These are phyloP conservation scores for Globisporangium middletonii DNA, from an alignment of 352 stramenopile species.

Conservation along the genomic window DNA sequence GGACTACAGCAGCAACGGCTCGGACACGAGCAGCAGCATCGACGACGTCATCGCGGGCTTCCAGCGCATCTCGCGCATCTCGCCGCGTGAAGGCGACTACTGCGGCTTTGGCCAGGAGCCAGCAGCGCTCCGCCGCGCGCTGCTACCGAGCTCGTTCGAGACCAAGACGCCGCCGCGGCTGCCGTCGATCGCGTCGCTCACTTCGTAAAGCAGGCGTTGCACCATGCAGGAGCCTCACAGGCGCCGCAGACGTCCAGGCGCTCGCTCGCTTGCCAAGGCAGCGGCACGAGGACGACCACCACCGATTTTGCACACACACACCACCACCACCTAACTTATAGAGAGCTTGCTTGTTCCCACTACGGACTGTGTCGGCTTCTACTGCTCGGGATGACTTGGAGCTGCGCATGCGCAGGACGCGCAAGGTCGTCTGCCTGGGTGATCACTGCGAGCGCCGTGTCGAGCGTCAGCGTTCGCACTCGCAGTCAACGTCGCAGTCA, in stretches of 20 bases:
- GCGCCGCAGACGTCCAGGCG: no score
- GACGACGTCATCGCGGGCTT: conserved; percentile 14
- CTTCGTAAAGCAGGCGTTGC: conserved; percentile 1
- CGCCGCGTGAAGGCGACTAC: conserved; percentile 9
- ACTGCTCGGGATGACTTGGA: no score
- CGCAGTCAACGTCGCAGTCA: no score
- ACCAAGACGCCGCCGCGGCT: conserved; percentile 4
- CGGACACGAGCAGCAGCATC: conserved; percentile 7
- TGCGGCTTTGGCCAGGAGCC: neutral
- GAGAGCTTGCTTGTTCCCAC: neutral
- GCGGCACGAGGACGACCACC: neutral
- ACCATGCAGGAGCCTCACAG: neutral
- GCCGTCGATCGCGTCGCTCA: conserved; percentile 11
- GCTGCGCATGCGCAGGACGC: no score
- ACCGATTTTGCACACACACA: neutral
- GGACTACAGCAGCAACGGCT: conserved; percentile 10
- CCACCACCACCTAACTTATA: neutral
- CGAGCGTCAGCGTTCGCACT: no score
- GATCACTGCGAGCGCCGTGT: no score
- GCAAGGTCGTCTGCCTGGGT: no score
- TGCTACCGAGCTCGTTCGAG: conserved; percentile 9
- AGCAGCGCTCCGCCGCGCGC: conserved; percentile 1
- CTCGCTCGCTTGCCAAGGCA: no score
- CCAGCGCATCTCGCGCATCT: conserved; percentile 14
- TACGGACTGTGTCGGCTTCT: no score